Percentiles rank a stretch among this genome's conserved stretches.
phyloP scores from a whole-genome alignment of 176 grass and related monocot genomes.

The Juncus effusus region DNA sequence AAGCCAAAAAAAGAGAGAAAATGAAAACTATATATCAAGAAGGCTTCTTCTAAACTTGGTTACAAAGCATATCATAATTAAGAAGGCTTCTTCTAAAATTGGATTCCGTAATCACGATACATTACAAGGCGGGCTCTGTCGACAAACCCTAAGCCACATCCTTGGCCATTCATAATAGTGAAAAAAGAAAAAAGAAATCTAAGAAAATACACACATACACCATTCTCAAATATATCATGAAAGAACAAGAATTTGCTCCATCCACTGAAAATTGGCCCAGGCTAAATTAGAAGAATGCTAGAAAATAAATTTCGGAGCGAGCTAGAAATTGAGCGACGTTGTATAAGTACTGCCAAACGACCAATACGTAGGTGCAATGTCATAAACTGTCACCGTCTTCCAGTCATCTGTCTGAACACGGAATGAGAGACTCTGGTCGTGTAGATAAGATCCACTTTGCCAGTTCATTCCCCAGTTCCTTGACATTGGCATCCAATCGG shows the following conservation, averaged over 20 bases:
- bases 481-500: conserved; percentile 44
- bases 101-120: background rate
- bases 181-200: background rate
- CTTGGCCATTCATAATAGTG: background rate
- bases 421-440: conserved; percentile 43
- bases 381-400: background rate
- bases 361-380: conserved; percentile 12
- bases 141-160: background rate
- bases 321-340: conserved; percentile 5
- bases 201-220: background rate
- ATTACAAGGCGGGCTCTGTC: background rate
- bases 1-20: too few relatives aligned
- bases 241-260: background rate
- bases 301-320: too few relatives aligned
- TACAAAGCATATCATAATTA: too few relatives aligned
- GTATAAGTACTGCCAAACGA: conserved; percentile 17
- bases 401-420: conserved; percentile 3
- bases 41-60: too few relatives aligned
- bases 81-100: too few relatives aligned
- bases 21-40: too few relatives aligned
- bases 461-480: conserved; percentile 62
- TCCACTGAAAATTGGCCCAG: conserved; percentile 5
- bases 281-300: background rate
- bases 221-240: background rate
- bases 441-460: conserved; percentile 42